Evolutionary conservation across 495 filamentous ascomycete genomes (phyloP), one percentile per base, ranked within the genome.

Genomic region (Daldinia loculata): DNA sequence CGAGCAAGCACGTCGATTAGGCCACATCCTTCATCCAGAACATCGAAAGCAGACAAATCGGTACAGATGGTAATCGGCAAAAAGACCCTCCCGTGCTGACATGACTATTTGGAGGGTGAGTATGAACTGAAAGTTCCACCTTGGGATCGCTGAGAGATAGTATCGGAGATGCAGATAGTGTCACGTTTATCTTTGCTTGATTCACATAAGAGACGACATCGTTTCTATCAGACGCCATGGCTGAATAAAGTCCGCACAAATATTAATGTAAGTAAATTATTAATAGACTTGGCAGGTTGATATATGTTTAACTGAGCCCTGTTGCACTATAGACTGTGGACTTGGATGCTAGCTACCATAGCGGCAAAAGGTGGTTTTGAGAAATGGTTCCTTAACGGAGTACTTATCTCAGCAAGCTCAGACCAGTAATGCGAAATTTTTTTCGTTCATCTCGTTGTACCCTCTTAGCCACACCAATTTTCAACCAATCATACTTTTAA

Each of bases 121-220:
- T 9, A 26, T 55, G 11, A 56, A 15, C 19, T 41, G 34, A 7
- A 67, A 67, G 43, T n/a, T 29, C 50, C n/a, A 38, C 45, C 12
- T 56, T 26, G 5, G 22, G 5, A 27, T 56, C 36, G 34, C 50
- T 48, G 26, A 67, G 52, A 29, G 53, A 57, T 9, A 50, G 60
- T 36, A 26, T 36, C 24, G 39, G 50, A 24, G 8, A n/a, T 17
- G 48, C 4, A 36, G 19, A 50, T 4, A 26, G 19, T 9, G 19
- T 26, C 45, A 50, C 45, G 6, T 50, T 50, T 0, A 50, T 50
- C 45, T 26, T 24, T 19, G 19, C 45, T 26, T 50, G 45, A 6
- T 50, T 50, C 19, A 11, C 5, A 24, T 19, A 50, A 1, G 17
- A 50, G 22, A 4, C 6, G 4, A 50, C 9, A 17, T 17, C 8